phyloP scores from a whole-genome alignment of 1,284 basidiomycete genomes.

The Sanghuangporus sanghuang region DNA sequence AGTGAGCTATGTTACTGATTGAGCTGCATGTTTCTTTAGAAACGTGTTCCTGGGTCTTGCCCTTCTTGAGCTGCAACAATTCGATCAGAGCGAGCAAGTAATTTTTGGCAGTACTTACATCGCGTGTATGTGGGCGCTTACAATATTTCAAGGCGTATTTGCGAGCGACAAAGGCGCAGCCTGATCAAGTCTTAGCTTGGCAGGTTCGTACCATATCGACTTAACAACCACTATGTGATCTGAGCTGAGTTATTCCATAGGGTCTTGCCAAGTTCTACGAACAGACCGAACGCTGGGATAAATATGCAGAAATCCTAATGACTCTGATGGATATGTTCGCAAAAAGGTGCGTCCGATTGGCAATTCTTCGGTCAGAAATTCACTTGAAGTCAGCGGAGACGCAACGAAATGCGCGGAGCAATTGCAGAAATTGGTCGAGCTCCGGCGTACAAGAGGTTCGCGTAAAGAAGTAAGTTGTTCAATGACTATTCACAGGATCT shows the following conservation, averaged over 20 bases:
- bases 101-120: slow-evolving; percentile 24
- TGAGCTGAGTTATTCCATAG: slow-evolving; percentile 29
- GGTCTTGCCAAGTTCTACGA: slow-evolving; percentile 77
- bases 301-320: slow-evolving; percentile 50
- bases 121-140: neutral
- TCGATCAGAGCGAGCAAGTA: slow-evolving; percentile 80
- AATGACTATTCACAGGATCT: neutral
- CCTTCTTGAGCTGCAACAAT: slow-evolving; percentile 64
- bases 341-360: slow-evolving; percentile 42
- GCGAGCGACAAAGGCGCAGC: slow-evolving; percentile 62
- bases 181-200: slow-evolving; percentile 68
- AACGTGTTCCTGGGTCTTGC: slow-evolving; percentile 81
- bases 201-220: slow-evolving; percentile 49
- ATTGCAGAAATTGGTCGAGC: slow-evolving; percentile 71
- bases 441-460: slow-evolving; percentile 58
- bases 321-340: slow-evolving; percentile 49
- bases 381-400: slow-evolving; percentile 52
- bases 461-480: slow-evolving; percentile 44
- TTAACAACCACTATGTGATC: neutral
- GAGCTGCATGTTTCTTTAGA: slow-evolving; percentile 35
- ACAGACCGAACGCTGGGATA: slow-evolving; percentile 53
- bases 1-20: neutral
- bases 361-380: neutral
- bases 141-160: slow-evolving; percentile 55
- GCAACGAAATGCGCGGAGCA: slow-evolving; percentile 74